These are phyloP conservation scores for Verticillium dahliae DNA, from an alignment of 2,329 filamentous ascomycete genomes.

Conservation along the genomic window DNA sequence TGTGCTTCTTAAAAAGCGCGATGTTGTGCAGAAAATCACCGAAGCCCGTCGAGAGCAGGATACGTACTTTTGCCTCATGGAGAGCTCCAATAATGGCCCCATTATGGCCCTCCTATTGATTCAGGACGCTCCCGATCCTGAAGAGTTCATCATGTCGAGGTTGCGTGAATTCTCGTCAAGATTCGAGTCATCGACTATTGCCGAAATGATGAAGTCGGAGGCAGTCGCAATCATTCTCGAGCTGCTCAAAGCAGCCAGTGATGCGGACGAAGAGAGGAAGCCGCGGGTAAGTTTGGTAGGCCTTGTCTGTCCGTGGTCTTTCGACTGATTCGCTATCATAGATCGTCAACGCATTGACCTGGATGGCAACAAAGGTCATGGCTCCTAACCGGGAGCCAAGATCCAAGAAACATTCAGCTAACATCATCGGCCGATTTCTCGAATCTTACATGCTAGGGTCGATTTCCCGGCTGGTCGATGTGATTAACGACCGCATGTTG, in stretches of 20 bases:
- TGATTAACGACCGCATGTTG: constrained; percentile 61
- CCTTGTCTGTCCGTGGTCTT: background rate
- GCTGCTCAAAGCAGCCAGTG: constrained; percentile 72
- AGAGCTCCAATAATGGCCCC: constrained; percentile 48
- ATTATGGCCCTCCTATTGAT: constrained; percentile 54
- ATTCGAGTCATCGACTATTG: constrained; percentile 61
- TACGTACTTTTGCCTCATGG: constrained; percentile 47
- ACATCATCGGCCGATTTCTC: constrained; percentile 67
- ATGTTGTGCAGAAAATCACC: constrained; percentile 76
- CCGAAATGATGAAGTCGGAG: constrained; percentile 66
- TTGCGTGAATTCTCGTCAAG: constrained; percentile 63
- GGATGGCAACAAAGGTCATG: constrained; percentile 36
- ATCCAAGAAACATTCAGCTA: constrained; percentile 44
- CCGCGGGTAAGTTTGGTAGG: constrained; percentile 42
- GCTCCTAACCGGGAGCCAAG: constrained; percentile 32
- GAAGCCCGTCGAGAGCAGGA: constrained; percentile 67
- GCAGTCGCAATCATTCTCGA: constrained; percentile 72
- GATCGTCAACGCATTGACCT: constrained; percentile 40
- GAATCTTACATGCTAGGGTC: constrained; percentile 80
- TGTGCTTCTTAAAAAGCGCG: constrained; percentile 68
- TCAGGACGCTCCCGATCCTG: constrained; percentile 50
- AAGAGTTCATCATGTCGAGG: constrained; percentile 61
- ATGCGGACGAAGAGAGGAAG: constrained; percentile 52
- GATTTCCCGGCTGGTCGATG: constrained; percentile 73
- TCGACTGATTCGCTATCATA: constrained; percentile 14